phyloP scores from a whole-genome alignment of 768 basidiomycete genomes.

The Pholiota microspora region DNA sequence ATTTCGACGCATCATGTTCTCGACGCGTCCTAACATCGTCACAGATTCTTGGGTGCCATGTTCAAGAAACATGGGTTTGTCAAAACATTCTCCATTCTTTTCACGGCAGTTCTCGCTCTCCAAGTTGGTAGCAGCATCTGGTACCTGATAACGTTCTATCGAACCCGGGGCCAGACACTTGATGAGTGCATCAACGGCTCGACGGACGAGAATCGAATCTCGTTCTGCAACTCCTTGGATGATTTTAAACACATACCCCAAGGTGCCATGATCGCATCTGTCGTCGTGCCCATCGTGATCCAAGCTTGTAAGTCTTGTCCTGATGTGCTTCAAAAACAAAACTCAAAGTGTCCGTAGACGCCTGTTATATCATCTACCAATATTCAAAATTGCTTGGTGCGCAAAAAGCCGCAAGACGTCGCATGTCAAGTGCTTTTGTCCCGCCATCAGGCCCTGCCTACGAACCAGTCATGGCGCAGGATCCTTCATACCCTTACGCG shows the following conservation, averaged over 20 bases:
- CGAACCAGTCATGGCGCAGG: conserved; percentile 25
- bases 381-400: conserved; percentile 32
- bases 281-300: conserved; percentile 34
- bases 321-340: not conserved
- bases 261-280: conserved; percentile 28
- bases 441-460: conserved; percentile 20
- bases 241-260: conserved; percentile 24
- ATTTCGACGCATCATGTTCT: conserved; percentile 1
- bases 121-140: conserved; percentile 30
- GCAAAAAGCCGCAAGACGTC: conserved; percentile 24
- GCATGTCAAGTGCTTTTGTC: conserved; percentile 17
- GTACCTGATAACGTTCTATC: conserved; percentile 31
- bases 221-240: conserved; percentile 28
- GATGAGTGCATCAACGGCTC: conserved; percentile 29
- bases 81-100: conserved; percentile 29
- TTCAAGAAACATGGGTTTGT: conserved; percentile 36
- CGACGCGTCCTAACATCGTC: not conserved
- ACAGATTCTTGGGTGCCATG: conserved; percentile 38
- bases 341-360: conserved; percentile 27
- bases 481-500: conserved; percentile 27
- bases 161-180: conserved; percentile 21
- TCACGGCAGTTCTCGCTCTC: conserved; percentile 27
- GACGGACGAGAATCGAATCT: conserved; percentile 22
- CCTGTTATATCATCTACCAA: conserved; percentile 34
- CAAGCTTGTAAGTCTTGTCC: conserved; percentile 36